These are phyloP conservation scores for Alternaria gansuensis DNA, from an alignment of 2,329 filamentous ascomycete genomes.

Conservation along the genomic window DNA sequence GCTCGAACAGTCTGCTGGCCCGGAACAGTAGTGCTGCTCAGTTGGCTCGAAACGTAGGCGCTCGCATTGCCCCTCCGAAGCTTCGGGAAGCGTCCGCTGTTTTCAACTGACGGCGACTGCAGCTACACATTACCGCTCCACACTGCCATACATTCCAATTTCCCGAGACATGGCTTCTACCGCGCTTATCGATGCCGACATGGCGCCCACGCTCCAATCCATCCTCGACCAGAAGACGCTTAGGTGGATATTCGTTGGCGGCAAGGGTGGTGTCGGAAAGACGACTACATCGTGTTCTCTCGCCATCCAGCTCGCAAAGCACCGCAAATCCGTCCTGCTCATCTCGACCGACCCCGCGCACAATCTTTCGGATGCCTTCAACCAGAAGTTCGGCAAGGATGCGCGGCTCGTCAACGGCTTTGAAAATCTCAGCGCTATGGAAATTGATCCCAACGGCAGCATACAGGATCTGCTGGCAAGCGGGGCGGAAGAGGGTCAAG, in stretches of 20 bases:
- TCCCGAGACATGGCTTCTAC: conserved; percentile 49
- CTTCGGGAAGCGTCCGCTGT: conserved; percentile 29
- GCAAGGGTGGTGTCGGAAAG: conserved; percentile 98
- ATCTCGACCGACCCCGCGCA: conserved; percentile 99
- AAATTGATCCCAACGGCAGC: conserved; percentile 97
- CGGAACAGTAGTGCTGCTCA: no score
- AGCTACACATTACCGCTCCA: not conserved
- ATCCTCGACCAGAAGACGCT: conserved; percentile 95
- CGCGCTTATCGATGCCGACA: conserved; percentile 65
- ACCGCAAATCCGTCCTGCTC: conserved; percentile 92
- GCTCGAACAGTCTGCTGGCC: no score
- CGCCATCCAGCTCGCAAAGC: conserved; percentile 94
- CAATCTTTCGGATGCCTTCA: conserved; percentile 97
- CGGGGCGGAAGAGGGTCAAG: conserved; percentile 74
- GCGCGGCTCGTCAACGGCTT: conserved; percentile 92
- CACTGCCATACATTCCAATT: not conserved
- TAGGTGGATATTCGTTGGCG: conserved; percentile 98
- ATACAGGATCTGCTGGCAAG: conserved; percentile 92
- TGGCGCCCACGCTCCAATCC: conserved; percentile 92
- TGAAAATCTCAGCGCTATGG: conserved; percentile 95
- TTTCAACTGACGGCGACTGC: not conserved
- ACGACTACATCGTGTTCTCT: conserved; percentile 99
- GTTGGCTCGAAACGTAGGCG: not conserved
- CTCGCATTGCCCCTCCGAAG: conserved; percentile 14
- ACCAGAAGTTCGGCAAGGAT: conserved; percentile 99